phyloP scores from a whole-genome alignment of 768 basidiomycete genomes.

The Boletus rufocinnamomeus region DNA sequence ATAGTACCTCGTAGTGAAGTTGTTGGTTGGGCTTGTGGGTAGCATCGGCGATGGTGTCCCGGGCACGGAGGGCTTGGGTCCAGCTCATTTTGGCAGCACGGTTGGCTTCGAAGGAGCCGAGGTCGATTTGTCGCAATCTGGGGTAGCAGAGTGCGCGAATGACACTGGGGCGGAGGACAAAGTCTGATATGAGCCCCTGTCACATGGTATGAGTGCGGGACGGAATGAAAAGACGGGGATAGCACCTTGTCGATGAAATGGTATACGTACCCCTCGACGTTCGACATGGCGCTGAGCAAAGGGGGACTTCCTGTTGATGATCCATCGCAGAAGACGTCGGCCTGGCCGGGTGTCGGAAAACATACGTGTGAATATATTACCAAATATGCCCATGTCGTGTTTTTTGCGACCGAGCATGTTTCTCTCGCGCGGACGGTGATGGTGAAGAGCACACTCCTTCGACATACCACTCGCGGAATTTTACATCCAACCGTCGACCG shows the following conservation, averaged over 20 bases:
- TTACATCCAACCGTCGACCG: slow-evolving; percentile 47
- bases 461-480: slow-evolving; percentile 29
- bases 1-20: background rate
- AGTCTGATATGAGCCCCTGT: too few relatives aligned
- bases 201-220: too few relatives aligned
- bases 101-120: too few relatives aligned
- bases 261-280: too few relatives aligned
- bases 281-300: too few relatives aligned
- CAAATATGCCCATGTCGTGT: background rate
- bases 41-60: background rate
- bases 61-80: background rate
- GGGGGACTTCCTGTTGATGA: too few relatives aligned
- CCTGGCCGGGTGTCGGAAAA: background rate
- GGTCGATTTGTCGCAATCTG: too few relatives aligned
- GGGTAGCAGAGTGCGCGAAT: too few relatives aligned
- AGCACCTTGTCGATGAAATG: too few relatives aligned
- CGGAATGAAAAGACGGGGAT: too few relatives aligned
- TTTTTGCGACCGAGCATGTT: background rate
- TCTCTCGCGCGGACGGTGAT: slow-evolving; percentile 13
- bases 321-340: background rate
- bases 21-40: background rate
- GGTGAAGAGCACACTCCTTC: slow-evolving; percentile 20
- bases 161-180: too few relatives aligned
- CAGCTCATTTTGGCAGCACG: background rate
- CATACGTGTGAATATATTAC: background rate